Evolutionary conservation across 495 filamentous ascomycete species (phyloP), one percentile per base, ranked within the genome.

Genomic region (Penicillium manginii): DNA sequence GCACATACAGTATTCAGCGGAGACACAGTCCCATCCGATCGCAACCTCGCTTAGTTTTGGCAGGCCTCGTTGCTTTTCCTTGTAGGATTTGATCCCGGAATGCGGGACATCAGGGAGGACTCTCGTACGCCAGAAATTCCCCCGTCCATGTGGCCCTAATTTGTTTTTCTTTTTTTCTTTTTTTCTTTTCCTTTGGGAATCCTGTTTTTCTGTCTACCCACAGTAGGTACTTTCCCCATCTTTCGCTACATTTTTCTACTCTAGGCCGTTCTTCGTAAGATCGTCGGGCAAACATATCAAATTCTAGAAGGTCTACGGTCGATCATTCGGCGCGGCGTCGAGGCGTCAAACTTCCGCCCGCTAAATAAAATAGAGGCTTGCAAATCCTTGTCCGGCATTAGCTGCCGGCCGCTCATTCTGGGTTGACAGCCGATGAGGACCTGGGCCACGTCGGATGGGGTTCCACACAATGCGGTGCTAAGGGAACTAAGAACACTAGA

Each of bases 121-220:
- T 49, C 17, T 51, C 15, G 46, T 55, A 52, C 46, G 47, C 29
- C 19, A 37, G 10, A 5, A 46, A 55, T 57, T 43, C 43, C 49
- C 54, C 59, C 53, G 59, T 52, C 59, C 59, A 61, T 61, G 59
- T 57, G 59, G 53, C 48, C 48, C 32, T n/a, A n/a, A n/a, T n/a
- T n/a, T n/a, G n/a, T n/a, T n/a, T n/a, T n/a, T n/a, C n/a, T n/a
- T n/a, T 15, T 50, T 35, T 35, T 50, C 17, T 11, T 22, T 47
- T 47, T 26, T 47, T 26, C n/a, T 33, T 33, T 33, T 50, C n/a
- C 15, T n/a, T n/a, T n/a, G n/a, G n/a, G 23, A 9, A 11, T 49
- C 11, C 22, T 45, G 42, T 45, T 45, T 17, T 45, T 45, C n/a
- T 19, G 5, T 2, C 26, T 29, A 8, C 6, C 26, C 26, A 29